Evolutionary conservation across 129 eudicot species (phyloP), one percentile per base, ranked within the genome.

Genomic region (Kitagawia praeruptora): DNA sequence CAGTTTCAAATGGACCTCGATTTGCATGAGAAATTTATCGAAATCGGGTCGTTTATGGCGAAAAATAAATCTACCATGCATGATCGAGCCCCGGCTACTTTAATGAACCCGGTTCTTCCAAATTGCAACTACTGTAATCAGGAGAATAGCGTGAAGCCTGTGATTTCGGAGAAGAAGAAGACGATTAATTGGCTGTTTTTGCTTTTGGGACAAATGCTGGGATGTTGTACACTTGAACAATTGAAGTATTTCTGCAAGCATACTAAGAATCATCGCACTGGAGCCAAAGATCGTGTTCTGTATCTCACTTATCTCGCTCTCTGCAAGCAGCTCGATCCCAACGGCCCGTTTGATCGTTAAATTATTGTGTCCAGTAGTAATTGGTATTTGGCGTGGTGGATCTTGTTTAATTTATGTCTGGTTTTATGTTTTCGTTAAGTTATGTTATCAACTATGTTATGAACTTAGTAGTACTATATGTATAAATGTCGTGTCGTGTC

Each of bases 161-260:
- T 82, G 13, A 84, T 88, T 15, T 46, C 92, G 0, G 82, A 72
- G 18, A 89, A 87, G 78, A 91, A 93, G 56, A 83, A 77, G 37
- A 3, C 81, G 3, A 89, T 91, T n/a, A 93, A 93, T 46, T 93
- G 98, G 98, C 77, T 93, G 84, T 91, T 93, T 19, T 82, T 93
- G 89, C 85, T 93, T 8, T 13, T 91, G 38, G 95, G 93, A 2
- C 90, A 93, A 31, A 80, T 86, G 87, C 44, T 93, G 7, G 97
- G 98, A 19, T 89, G 90, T 70, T 89, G 94, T 69, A 93, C 91
- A 6, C 79, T 91, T 8, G 95, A 85, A 1, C 98, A 93, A 74
- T 87, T 93, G 80, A 93, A 91, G 82, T 93, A 93, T 69, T 93
- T 93, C 47, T 89, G 96, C 72, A 91, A 93, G 74, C 91, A 93